Conservation (phyloP, 345 rosid genomes). For the Populus nigra region DNA sequence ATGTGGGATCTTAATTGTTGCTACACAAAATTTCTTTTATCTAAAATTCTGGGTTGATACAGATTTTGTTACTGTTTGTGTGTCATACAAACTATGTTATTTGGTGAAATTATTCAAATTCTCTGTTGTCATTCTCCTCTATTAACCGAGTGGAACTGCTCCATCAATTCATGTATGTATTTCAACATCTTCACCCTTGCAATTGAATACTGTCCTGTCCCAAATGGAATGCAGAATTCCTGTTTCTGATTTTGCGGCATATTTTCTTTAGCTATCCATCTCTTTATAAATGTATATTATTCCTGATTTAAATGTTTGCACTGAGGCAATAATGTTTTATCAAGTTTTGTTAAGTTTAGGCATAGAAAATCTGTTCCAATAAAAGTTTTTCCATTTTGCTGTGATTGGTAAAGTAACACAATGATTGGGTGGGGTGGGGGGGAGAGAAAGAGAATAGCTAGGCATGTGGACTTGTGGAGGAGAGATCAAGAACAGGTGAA, state of each 20-base stretch:
- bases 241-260: neutral
- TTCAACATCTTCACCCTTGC: neutral
- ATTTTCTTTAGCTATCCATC: neutral
- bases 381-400: neutral
- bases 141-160: neutral
- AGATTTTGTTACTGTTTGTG: neutral
- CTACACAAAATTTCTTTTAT: neutral
- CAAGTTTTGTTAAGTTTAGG: neutral
- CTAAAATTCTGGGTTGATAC: neutral
- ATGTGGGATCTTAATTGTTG: neutral
- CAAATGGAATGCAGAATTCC: neutral
- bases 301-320: neutral
- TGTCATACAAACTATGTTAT: neutral
- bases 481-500: neutral
- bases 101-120: neutral
- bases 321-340: neutral
- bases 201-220: neutral
- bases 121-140: neutral
- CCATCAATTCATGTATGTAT: neutral
- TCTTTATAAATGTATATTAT: neutral
- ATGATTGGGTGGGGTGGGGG: neutral
- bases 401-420: neutral
- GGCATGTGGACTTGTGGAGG: too few species aligned
- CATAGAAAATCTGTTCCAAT: neutral
- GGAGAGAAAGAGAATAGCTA: neutral